A percentile compares a stretch with the other conserved stretches of the same genome.
phyloP scores from a whole-genome alignment of 805 yeast species.

The Schwanniomyces sp. region DNA sequence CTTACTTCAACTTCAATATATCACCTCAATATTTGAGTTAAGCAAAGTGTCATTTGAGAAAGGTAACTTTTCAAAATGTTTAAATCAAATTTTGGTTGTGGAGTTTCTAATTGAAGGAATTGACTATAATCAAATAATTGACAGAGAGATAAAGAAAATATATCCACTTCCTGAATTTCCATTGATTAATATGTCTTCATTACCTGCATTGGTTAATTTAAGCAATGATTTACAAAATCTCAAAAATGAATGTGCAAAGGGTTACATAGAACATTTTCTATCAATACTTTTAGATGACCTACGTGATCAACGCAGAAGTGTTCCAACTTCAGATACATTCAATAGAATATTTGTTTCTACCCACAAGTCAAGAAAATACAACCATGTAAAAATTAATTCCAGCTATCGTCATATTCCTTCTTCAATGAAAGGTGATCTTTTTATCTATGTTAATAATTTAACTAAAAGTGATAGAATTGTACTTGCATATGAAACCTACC shows the following conservation, averaged over 20 bases:
- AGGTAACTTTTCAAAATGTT: conserved; percentile 51
- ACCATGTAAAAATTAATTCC: conserved; percentile 22
- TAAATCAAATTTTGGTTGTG: conserved; percentile 56
- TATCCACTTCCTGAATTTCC: conserved; percentile 30
- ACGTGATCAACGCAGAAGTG: conserved; percentile 52
- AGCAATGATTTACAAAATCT: conserved; percentile 54
- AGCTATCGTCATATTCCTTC: conserved; percentile 40
- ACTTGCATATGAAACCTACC: conserved; percentile 62
- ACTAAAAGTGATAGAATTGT: conserved; percentile 60
- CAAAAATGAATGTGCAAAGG: conserved; percentile 65
- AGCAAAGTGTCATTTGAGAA: conserved; percentile 43
- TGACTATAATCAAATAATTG: conserved; percentile 11
- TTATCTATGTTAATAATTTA: conserved; percentile 52
- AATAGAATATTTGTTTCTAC: conserved; percentile 41
- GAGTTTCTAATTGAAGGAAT: conserved; percentile 51
- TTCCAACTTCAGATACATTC: conserved; percentile 49
- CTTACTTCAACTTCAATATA: conserved; percentile 50
- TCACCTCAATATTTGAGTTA: conserved; percentile 21
- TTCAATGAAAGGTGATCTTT: conserved; percentile 43
- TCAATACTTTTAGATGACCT: conserved; percentile 61
- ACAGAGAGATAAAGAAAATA: conserved; percentile 12
- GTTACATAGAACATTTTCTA: conserved; percentile 60
- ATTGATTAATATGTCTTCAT: conserved; percentile 37
- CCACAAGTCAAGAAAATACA: conserved; percentile 22
- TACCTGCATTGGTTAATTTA: conserved; percentile 52